Conservation (phyloP, 768 basidiomycete species). For the Cystofilobasidium capitatum region DNA sequence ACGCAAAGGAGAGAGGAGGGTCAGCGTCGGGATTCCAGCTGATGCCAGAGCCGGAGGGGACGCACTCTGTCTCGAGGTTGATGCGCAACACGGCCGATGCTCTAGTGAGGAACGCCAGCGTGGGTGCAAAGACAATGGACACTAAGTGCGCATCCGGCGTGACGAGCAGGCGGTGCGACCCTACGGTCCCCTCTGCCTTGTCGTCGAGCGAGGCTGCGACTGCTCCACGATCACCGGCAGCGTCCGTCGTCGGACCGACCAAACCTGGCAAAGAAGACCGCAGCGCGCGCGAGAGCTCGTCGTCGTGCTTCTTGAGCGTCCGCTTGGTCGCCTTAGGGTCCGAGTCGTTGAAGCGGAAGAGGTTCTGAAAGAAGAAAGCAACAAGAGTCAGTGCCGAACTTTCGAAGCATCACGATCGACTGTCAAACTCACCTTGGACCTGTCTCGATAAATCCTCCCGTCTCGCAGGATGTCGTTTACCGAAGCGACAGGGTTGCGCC, state of each 20-base stretch:
- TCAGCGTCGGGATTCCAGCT: background rate
- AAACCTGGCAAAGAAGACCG: slow-evolving; percentile 90
- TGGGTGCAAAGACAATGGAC: slow-evolving; percentile 86
- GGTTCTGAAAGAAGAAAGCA: slow-evolving; percentile 45
- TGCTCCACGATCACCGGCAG: background rate
- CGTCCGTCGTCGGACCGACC: slow-evolving; percentile 47
- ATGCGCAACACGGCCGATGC: slow-evolving; percentile 63
- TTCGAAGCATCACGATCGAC: too few relatives aligned
- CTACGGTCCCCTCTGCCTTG: slow-evolving; percentile 62
- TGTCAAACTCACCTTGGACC: slow-evolving; percentile 52
- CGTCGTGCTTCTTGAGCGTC: slow-evolving; percentile 64
- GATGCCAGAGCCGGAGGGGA: background rate
- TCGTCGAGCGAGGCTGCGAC: background rate
- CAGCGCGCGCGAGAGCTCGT: slow-evolving; percentile 69
- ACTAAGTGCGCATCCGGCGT: slow-evolving; percentile 91
- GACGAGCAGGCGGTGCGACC: slow-evolving; percentile 74
- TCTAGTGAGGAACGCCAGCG: slow-evolving; percentile 68
- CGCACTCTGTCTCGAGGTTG: slow-evolving; percentile 45
- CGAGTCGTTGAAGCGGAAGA: slow-evolving; percentile 88
- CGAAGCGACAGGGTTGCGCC: slow-evolving; percentile 78
- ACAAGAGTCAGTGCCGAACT: background rate
- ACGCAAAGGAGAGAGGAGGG: background rate
- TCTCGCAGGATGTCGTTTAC: slow-evolving; percentile 89
- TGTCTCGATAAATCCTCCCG: slow-evolving; percentile 60
- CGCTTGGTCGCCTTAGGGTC: slow-evolving; percentile 63